Base-by-base conservation (phyloP, 164 flowering plant species). In the Platanus orientalis region DNA sequence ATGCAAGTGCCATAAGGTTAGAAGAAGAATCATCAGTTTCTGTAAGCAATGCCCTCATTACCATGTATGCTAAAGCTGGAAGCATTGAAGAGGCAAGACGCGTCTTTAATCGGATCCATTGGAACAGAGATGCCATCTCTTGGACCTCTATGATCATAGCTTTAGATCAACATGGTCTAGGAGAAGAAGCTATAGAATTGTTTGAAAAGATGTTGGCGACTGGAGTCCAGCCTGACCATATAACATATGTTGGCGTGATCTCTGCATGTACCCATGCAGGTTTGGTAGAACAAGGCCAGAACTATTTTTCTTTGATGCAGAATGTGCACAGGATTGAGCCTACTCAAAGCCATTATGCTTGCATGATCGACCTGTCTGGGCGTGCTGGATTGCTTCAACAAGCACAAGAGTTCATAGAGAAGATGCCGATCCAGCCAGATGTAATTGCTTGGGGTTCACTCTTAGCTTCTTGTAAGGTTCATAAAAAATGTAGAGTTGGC, bases 121-220 rank as follows among this genome's bases (percentile, higher is more conserved):
- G 68, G n/a, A 73, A 67, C 13, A 76, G 61, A 51, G 96, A 92
- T n/a, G n/a, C n/a, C n/a, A n/a, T n/a, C n/a, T 79, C 94, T 13
- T 92, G 95, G 96, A 92, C 93, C 36, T 88, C 96, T 48, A 86
- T 90, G 97, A 81, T n/a, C n/a, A n/a, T n/a, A n/a, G n/a, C n/a
- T n/a, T n/a, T n/a, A n/a, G n/a, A n/a, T n/a, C n/a, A n/a, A n/a
- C n/a, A n/a, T n/a, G n/a, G n/a, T n/a, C n/a, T n/a, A n/a, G n/a
- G n/a, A n/a, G n/a, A n/a, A n/a, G n/a, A n/a, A n/a, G n/a, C n/a
- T n/a, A n/a, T n/a, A n/a, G n/a, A n/a, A n/a, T n/a, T n/a, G n/a
- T n/a, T n/a, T n/a, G n/a, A n/a, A n/a, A n/a, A n/a, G n/a, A n/a
- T n/a, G n/a, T n/a, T n/a, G n/a, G n/a, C n/a, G n/a, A n/a, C n/a